A percentile compares a stretch with the other conserved stretches of the same genome.
phyloP scores from a whole-genome alignment of 192 early-diverging fungal genomes.

The Dimargaris cristalligena region DNA sequence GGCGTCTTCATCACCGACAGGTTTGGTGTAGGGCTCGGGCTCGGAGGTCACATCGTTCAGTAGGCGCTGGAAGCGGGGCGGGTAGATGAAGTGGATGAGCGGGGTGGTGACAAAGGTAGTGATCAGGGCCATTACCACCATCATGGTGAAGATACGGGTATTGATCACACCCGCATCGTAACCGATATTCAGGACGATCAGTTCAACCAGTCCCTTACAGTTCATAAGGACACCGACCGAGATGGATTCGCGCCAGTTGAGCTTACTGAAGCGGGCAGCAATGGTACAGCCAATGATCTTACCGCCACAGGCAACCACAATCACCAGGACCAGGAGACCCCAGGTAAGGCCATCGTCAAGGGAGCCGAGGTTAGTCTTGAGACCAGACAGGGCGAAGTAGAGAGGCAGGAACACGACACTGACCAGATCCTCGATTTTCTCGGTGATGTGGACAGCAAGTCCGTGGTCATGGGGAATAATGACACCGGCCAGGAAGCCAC shows the following conservation, averaged over 20 bases:
- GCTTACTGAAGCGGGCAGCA: slow-evolving; percentile 45
- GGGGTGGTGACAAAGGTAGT: slow-evolving; percentile 86
- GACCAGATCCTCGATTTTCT: slow-evolving; percentile 85
- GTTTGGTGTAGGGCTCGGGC: not conserved
- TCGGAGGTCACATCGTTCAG: slow-evolving; percentile 16
- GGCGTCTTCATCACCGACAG: slow-evolving; percentile 9
- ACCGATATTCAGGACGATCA: slow-evolving; percentile 92
- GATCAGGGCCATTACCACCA: slow-evolving; percentile 65
- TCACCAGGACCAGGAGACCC: slow-evolving; percentile 61
- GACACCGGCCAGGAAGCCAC: slow-evolving; percentile 72
- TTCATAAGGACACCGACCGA: slow-evolving; percentile 86
- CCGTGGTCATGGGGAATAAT: slow-evolving; percentile 77
- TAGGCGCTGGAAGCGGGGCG: slow-evolving; percentile 37
- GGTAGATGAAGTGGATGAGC: slow-evolving; percentile 54
- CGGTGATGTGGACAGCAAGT: slow-evolving; percentile 71
- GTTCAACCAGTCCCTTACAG: slow-evolving; percentile 88
- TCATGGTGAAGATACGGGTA: slow-evolving; percentile 46
- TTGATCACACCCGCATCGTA: slow-evolving; percentile 69
- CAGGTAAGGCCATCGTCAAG: slow-evolving; percentile 53
- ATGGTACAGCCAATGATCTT: slow-evolving; percentile 70
- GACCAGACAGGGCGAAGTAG: slow-evolving; percentile 84
- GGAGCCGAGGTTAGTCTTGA: slow-evolving; percentile 69
- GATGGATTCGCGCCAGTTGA: slow-evolving; percentile 68
- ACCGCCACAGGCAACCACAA: slow-evolving; percentile 60
- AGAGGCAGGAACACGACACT: slow-evolving; percentile 76